A percentile compares a stretch with the other conserved stretches of the same genome.
These are phyloP conservation scores for Leucosporidium scottii DNA, from an alignment of 768 basidiomycete species.

Conservation along the genomic window DNA sequence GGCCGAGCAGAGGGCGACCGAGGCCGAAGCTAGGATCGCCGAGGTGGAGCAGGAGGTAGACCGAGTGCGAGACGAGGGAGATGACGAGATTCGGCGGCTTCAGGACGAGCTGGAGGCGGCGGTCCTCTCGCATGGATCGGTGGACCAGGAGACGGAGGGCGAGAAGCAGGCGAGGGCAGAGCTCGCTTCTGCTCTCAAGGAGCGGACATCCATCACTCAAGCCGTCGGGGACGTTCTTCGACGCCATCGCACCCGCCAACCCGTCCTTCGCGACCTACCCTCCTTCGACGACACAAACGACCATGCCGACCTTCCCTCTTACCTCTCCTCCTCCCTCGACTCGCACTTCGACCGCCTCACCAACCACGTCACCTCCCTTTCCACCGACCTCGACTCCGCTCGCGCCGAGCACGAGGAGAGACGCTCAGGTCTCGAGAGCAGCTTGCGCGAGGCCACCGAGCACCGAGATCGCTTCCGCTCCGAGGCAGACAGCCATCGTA, in stretches of 20 bases:
- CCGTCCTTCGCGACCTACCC: slow-evolving; percentile 14
- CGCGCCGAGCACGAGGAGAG: not conserved
- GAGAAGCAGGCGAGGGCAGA: slow-evolving; percentile 1
- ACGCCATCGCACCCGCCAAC: slow-evolving; percentile 24
- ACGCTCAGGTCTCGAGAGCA: not conserved
- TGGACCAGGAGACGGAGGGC: slow-evolving; percentile 1
- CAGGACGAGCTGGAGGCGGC: not conserved
- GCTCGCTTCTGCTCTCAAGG: not conserved
- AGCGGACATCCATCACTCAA: not conserved
- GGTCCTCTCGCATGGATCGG: not conserved
- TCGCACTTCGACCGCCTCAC: slow-evolving; percentile 18
- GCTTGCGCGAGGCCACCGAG: slow-evolving; percentile 1
- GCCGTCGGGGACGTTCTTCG: slow-evolving; percentile 28
- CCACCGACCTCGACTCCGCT: not conserved
- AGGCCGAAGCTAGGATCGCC: not conserved
- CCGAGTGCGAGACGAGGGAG: not conserved
- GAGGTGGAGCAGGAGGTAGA: slow-evolving; percentile 12
- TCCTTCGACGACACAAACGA: slow-evolving; percentile 19
- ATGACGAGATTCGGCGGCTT: not conserved
- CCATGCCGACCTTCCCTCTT: slow-evolving; percentile 3
- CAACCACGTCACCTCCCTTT: slow-evolving; percentile 7
- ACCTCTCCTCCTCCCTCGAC: slow-evolving; percentile 26
- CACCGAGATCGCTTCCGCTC: not conserved
- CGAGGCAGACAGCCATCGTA: slow-evolving; percentile 13
- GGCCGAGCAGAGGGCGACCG: not conserved